Conservation (phyloP, 1,284 basidiomycete species). For the Sutorius eximius region DNA sequence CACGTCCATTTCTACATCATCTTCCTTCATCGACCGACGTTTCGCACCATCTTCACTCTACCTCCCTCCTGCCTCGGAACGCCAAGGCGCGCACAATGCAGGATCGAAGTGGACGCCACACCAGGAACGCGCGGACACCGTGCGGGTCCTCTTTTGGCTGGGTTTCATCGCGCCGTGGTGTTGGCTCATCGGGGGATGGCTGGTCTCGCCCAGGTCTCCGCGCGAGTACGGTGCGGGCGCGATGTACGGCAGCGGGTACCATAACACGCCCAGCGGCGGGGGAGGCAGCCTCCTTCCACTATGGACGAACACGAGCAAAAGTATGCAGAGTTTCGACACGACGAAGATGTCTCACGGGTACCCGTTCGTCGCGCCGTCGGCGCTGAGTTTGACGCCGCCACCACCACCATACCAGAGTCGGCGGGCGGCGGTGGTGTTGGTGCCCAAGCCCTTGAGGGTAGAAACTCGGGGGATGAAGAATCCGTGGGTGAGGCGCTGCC, state of each 20-base stretch:
- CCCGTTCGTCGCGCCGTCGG: constrained; percentile 36
- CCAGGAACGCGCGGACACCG: constrained; percentile 39
- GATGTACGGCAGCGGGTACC: constrained; percentile 9
- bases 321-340: constrained; percentile 25
- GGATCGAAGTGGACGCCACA: constrained; percentile 26
- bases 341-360: constrained; percentile 28
- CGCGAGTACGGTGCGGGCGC: not conserved
- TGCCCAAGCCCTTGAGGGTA: constrained; percentile 13
- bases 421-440: constrained; percentile 9
- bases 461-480: constrained; percentile 22
- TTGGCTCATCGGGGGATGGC: constrained; percentile 75
- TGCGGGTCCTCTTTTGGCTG: constrained; percentile 66
- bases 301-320: constrained; percentile 34
- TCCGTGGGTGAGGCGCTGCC: constrained; percentile 48
- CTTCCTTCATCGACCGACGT: constrained; percentile 37
- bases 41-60: constrained; percentile 34
- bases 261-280: constrained; percentile 24
- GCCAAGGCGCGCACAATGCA: constrained; percentile 18
- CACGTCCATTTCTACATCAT: constrained; percentile 26
- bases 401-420: constrained; percentile 23
- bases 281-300: constrained; percentile 32
- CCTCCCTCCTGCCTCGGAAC: constrained; percentile 23
- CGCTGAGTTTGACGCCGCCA: constrained; percentile 26
- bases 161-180: constrained; percentile 65
- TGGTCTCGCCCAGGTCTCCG: constrained; percentile 36